Evolutionary conservation across 441 rosid genomes (phyloP), one percentile per base, ranked within the genome.

Genomic region (Arabidopsis hybrid): DNA sequence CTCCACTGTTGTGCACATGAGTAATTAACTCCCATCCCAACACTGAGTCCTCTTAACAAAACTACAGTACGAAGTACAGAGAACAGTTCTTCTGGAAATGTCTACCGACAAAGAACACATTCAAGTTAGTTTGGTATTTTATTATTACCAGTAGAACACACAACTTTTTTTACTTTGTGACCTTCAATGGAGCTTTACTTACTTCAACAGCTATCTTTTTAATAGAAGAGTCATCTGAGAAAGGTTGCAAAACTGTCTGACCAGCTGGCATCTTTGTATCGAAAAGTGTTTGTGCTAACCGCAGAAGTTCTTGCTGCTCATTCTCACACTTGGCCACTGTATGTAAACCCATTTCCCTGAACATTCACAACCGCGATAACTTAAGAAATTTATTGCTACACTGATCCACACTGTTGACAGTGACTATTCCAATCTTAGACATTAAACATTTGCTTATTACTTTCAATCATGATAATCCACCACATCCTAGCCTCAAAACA

Each of bases 201-300:
- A 85, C 97, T 94, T 79, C 83, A 72, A 92, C 97, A 18, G 83
- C 84, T 38, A 92, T 81, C 81, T 91, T 95, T 80, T 88, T 89
- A 40, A 91, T 84, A 17, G 95, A 86, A 63, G 99, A 91, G 50
- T 86, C 96, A 71, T 95, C 95, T 1, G 97, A 67, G 83, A 95
- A 95, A 32, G 99, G 97, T 80, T 95, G 97, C 81, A 95, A 83
- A 82, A 84, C 88, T 55, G 31, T 65, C 39, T 92, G 92, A 71
- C 99, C 97, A 36, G 88, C 87, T 36, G 99, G 99, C 66, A 92
- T 80, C 85, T 86, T 87, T 2, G 96, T 89, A 78, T 95, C 99
- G 65, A 95, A 95, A 94, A 95, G 84, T n/a, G 91, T 84, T 78
- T 91, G 88, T 10, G 96, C 99, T 86, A 95, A 80, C 78, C 73